phyloP scores from a whole-genome alignment of 2,329 filamentous ascomycete species.

The Cercospora sp. region DNA sequence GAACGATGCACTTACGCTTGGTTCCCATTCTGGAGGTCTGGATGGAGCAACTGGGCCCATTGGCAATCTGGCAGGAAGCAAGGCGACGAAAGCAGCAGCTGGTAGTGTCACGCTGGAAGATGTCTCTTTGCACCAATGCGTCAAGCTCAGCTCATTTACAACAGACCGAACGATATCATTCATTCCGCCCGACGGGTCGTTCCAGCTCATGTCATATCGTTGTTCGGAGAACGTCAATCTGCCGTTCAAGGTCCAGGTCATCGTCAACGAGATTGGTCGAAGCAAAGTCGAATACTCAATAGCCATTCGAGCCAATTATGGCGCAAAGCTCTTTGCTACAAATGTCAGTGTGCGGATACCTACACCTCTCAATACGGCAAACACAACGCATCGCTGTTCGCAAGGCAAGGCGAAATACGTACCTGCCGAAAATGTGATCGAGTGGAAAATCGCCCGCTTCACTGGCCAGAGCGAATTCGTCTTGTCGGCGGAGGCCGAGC shows the following conservation, averaged over 20 bases:
- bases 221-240: constrained; percentile 98
- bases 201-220: constrained; percentile 97
- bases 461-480: constrained; percentile 97
- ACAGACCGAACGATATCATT: constrained; percentile 96
- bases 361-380: constrained; percentile 92
- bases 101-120: constrained; percentile 95
- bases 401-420: constrained; percentile 99
- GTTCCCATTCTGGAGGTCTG: constrained; percentile 49
- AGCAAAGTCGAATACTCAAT: constrained; percentile 99
- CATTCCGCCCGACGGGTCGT: constrained; percentile 93
- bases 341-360: constrained; percentile 94
- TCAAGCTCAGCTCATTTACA: constrained; percentile 96
- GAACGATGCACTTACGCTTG: constrained; percentile 91
- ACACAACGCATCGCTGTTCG: constrained; percentile 86
- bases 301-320: constrained; percentile 95
- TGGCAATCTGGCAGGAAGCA: constrained; percentile 76
- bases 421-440: constrained; percentile 94
- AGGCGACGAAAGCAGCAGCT: constrained; percentile 91
- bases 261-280: constrained; percentile 95
- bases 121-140: constrained; percentile 98
- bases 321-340: constrained; percentile 91
- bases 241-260: constrained; percentile 97
- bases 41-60: constrained; percentile 61
- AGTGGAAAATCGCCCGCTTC: constrained; percentile 99
- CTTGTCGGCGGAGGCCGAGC: constrained; percentile 84